Percentiles rank a stretch among this genome's conserved stretches.
phyloP scores from a whole-genome alignment of 2,329 filamentous ascomycete species.

The Didymella exigua region DNA sequence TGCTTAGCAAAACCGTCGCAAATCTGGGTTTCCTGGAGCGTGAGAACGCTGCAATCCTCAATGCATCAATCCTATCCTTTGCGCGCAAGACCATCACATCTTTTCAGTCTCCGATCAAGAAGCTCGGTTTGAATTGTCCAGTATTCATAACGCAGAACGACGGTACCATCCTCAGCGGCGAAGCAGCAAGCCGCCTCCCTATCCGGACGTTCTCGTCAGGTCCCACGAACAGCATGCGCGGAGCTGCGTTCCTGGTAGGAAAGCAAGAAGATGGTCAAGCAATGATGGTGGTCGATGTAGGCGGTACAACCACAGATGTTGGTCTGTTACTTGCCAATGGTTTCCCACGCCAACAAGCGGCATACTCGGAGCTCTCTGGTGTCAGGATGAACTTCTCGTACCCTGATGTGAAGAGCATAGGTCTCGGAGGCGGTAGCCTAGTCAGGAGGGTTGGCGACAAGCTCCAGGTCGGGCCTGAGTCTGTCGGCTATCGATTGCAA shows the following conservation, averaged over 20 bases:
- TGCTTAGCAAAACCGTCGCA: conserved; percentile 58
- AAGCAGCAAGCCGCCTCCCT: conserved; percentile 54
- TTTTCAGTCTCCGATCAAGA: conserved; percentile 54
- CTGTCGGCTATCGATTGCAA: conserved; percentile 64
- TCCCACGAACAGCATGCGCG: conserved; percentile 60
- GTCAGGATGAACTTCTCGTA: conserved; percentile 64
- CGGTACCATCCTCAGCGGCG: conserved; percentile 56
- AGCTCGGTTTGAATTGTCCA: conserved; percentile 54
- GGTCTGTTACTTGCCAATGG: conserved; percentile 66
- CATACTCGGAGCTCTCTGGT: conserved; percentile 66
- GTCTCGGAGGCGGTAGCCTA: conserved; percentile 64
- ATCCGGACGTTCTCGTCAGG: conserved; percentile 60
- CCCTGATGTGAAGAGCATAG: conserved; percentile 64
- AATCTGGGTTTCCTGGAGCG: conserved; percentile 58
- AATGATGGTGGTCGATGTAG: conserved; percentile 69
- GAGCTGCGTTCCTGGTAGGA: conserved; percentile 52
- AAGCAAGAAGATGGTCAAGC: conserved; percentile 48
- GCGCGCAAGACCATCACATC: conserved; percentile 54
- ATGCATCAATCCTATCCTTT: conserved; percentile 56
- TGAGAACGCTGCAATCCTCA: conserved; percentile 59
- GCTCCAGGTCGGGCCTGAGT: conserved; percentile 64
- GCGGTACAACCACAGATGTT: conserved; percentile 70
- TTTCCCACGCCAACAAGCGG: conserved; percentile 67
- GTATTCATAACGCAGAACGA: conserved; percentile 61
- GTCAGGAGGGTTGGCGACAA: conserved; percentile 51